Evolutionary conservation across 371 early-diverging fungal species (phyloP).

Genomic region (Funneliformis caledonium): DNA sequence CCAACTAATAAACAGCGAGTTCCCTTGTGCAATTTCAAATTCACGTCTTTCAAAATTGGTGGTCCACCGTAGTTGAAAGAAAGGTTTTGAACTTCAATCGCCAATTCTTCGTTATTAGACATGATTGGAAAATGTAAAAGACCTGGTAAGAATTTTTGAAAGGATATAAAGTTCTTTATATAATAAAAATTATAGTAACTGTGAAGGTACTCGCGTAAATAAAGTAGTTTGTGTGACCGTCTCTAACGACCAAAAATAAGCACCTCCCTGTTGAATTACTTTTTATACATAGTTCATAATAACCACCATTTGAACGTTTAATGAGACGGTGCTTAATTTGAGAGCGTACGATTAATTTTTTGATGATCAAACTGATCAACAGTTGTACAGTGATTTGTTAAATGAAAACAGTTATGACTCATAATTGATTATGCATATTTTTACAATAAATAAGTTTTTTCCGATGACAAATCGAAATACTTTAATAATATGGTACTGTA

Average conservation of each 20-base stretch:
- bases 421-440: background rate
- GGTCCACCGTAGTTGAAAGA: conserved; percentile 41
- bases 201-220: background rate
- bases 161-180: no score
- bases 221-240: background rate
- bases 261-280: background rate
- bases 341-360: background rate
- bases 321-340: background rate
- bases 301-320: background rate
- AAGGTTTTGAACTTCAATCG: conserved; percentile 29
- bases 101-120: conserved; percentile 22
- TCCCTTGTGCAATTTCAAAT: conserved; percentile 26
- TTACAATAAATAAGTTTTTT: background rate
- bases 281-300: background rate
- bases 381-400: no score
- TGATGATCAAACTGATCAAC: no score
- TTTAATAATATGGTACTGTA: background rate
- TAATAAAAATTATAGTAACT: background rate
- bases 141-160: background rate
- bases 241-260: background rate
- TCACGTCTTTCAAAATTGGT: conserved; percentile 13
- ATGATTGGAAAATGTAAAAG: background rate
- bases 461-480: no score
- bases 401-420: no score
- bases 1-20: conserved; percentile 35